Percentiles rank a stretch among this genome's conserved stretches.
phyloP scores from a whole-genome alignment of 2,329 filamentous ascomycete species.

The Beauveria sp. region DNA sequence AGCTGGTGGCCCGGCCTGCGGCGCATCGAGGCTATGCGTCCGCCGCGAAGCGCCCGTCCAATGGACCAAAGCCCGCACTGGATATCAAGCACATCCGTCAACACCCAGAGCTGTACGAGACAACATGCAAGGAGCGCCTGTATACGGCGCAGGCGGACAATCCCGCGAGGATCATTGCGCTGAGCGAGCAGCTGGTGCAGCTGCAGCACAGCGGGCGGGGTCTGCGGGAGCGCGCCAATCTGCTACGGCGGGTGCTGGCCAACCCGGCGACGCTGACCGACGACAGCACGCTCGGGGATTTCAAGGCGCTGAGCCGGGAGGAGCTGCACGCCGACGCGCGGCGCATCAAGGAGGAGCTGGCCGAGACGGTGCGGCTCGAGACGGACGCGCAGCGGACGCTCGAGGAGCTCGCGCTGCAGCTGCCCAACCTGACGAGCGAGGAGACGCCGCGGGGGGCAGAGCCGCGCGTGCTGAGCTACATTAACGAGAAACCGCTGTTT shows the following conservation, averaged over 20 bases:
- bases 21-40: slow-evolving; percentile 17
- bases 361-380: slow-evolving; percentile 54
- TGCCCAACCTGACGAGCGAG: slow-evolving; percentile 79
- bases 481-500: slow-evolving; percentile 60
- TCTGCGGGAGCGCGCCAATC: slow-evolving; percentile 60
- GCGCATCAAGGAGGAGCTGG: slow-evolving; percentile 54
- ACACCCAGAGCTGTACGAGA: slow-evolving; percentile 69
- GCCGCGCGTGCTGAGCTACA: slow-evolving; percentile 61
- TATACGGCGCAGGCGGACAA: slow-evolving; percentile 53
- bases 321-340: slow-evolving; percentile 57
- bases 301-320: slow-evolving; percentile 34
- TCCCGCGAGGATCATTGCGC: slow-evolving; percentile 46
- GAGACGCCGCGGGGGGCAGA: slow-evolving; percentile 65
- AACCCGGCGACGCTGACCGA: slow-evolving; percentile 41
- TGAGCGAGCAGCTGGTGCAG: slow-evolving; percentile 51
- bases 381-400: slow-evolving; percentile 56
- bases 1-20: slow-evolving; percentile 13
- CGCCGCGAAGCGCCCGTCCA: slow-evolving; percentile 47
- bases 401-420: slow-evolving; percentile 61
- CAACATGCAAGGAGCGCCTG: slow-evolving; percentile 80
- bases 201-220: slow-evolving; percentile 52
- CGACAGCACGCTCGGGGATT: slow-evolving; percentile 31
- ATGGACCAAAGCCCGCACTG: slow-evolving; percentile 67
- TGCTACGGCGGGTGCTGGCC: slow-evolving; percentile 46
- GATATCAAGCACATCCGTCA: slow-evolving; percentile 88